Evolutionary conservation across 2,329 filamentous ascomycete species (phyloP).

Genomic region (Onygena corvina): DNA sequence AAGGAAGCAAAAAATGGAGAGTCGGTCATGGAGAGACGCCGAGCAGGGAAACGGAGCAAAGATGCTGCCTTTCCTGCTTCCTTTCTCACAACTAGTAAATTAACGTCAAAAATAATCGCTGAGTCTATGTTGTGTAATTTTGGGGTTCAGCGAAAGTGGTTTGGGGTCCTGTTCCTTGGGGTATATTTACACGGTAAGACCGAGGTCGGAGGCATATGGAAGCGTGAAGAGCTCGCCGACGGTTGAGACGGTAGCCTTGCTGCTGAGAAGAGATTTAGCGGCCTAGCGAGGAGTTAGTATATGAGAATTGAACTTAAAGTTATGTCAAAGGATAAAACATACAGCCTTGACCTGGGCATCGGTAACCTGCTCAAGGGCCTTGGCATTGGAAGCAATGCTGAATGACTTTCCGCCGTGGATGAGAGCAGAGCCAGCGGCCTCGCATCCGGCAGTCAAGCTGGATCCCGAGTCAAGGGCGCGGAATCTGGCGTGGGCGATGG

Average conservation of each 20-base stretch:
- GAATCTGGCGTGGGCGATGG: constrained; percentile 86
- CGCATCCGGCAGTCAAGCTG: constrained; percentile 62
- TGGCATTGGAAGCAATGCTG: constrained; percentile 67
- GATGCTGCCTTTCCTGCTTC: not conserved
- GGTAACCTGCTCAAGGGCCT: constrained; percentile 68
- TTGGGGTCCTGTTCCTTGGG: not conserved
- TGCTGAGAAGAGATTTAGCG: constrained; percentile 74
- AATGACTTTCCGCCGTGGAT: constrained; percentile 70
- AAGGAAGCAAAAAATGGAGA: constrained; percentile 8
- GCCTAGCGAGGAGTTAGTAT: constrained; percentile 43
- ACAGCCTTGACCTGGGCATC: constrained; percentile 76
- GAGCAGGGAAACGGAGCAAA: constrained; percentile 4
- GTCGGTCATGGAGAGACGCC: constrained; percentile 4
- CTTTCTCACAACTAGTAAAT: constrained; percentile 4
- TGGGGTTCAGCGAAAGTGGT: constrained; percentile 3
- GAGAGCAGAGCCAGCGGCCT: constrained; percentile 73
- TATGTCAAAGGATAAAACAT: constrained; percentile 35
- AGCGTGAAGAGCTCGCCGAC: constrained; percentile 87
- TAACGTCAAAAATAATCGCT: not conserved
- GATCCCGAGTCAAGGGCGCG: constrained; percentile 72
- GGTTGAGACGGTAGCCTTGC: constrained; percentile 76
- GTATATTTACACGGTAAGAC: constrained; percentile 68
- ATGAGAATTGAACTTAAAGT: constrained; percentile 11
- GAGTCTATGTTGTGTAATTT: not conserved
- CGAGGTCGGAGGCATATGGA: constrained; percentile 87